Percentiles rank a stretch among this genome's conserved stretches.
phyloP scores from a whole-genome alignment of 345 rosid genomes.

The Sisymbrium irio region DNA sequence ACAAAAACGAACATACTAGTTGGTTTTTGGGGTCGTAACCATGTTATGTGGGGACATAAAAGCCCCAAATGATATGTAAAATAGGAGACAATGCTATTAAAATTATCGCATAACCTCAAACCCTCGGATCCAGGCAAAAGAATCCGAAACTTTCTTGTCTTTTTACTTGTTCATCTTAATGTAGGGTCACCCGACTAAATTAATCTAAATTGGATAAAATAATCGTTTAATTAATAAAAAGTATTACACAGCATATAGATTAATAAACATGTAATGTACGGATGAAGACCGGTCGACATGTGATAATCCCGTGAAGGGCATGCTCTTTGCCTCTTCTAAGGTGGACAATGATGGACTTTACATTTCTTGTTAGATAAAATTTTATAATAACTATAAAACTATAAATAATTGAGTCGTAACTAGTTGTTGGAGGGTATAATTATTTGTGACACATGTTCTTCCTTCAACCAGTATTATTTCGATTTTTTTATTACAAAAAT shows the following conservation, averaged over 20 bases:
- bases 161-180: conserved; percentile 23
- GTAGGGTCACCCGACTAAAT: neutral
- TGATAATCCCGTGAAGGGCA: conserved; percentile 35
- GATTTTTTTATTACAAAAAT: too few species aligned
- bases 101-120: conserved; percentile 27
- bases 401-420: neutral
- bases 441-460: conserved; percentile 8
- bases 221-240: neutral
- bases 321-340: conserved; percentile 31
- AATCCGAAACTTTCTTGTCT: conserved; percentile 23
- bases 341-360: conserved; percentile 26
- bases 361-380: conserved; percentile 3
- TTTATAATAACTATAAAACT: neutral
- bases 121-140: conserved; percentile 22
- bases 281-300: conserved; percentile 35
- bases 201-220: neutral
- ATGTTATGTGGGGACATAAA: conserved; percentile 32
- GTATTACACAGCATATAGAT: neutral
- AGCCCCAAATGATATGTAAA: conserved; percentile 5
- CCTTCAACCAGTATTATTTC: neutral
- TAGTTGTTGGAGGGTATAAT: conserved; percentile 2
- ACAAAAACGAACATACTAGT: too few species aligned
- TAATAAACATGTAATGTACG: conserved; percentile 34
- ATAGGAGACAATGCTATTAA: conserved; percentile 21
- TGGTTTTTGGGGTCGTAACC: neutral